A percentile compares a stretch with the other conserved stretches of the same genome.
phyloP scores from a whole-genome alignment of 345 rosid species.

The Salix caprea region DNA sequence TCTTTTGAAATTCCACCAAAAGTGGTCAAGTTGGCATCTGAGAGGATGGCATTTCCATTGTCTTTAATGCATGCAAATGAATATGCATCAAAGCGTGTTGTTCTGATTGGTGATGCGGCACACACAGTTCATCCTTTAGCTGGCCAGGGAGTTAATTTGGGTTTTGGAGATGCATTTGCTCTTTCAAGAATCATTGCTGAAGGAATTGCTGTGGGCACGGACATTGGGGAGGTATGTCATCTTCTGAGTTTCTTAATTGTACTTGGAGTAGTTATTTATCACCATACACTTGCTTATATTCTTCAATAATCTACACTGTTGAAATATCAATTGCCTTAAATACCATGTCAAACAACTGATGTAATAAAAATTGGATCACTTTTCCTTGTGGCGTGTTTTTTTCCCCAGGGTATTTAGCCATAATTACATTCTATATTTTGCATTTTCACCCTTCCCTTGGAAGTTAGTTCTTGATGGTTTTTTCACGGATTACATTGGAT shows the following conservation, averaged over 20 bases:
- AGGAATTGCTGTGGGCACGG: constrained; percentile 76
- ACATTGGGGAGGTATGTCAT: constrained; percentile 74
- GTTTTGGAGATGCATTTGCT: constrained; percentile 75
- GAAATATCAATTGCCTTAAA: background rate
- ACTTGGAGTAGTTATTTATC: background rate
- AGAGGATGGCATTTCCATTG: constrained; percentile 80
- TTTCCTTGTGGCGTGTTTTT: background rate
- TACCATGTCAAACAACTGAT: background rate
- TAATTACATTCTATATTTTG: background rate
- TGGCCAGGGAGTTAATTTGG: constrained; percentile 96
- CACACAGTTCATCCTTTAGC: constrained; percentile 95
- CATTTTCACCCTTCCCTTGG: background rate
- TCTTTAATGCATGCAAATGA: constrained; percentile 71
- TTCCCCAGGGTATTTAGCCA: background rate
- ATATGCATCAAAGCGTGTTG: constrained; percentile 65
- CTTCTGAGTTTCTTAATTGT: background rate
- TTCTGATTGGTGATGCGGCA: constrained; percentile 87
- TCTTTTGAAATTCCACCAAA: constrained; percentile 74
- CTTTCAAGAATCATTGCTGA: constrained; percentile 68
- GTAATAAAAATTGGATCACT: background rate
- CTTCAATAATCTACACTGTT: background rate
- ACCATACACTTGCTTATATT: background rate
- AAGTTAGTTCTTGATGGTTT: background rate
- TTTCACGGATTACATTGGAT: background rate
- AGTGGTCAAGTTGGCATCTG: constrained; percentile 70